phyloP scores from a whole-genome alignment of 2,329 filamentous ascomycete genomes.

The Diaporthe citri region DNA sequence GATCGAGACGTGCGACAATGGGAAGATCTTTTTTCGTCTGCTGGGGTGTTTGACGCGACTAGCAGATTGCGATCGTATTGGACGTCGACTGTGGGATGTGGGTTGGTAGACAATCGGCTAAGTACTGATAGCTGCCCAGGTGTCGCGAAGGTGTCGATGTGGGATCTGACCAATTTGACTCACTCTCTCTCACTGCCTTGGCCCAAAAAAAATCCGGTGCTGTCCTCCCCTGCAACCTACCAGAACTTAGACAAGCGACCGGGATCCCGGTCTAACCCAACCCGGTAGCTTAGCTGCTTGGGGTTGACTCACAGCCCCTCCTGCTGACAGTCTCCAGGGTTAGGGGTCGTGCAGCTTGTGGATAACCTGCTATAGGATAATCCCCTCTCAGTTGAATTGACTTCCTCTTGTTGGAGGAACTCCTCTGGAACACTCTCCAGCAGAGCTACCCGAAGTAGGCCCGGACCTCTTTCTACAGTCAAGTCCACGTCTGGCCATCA shows the following conservation, averaged over 20 bases:
- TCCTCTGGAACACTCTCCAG: too few species aligned
- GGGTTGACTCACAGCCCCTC: background rate
- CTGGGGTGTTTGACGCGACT: background rate
- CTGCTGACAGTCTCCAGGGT: background rate
- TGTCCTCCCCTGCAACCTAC: background rate
- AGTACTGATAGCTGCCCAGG: background rate
- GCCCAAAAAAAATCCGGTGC: constrained; percentile 27
- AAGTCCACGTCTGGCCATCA: too few species aligned
- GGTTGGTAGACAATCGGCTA: background rate
- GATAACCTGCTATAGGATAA: background rate
- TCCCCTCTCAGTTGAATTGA: background rate
- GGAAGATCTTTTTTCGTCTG: background rate
- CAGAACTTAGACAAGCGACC: background rate
- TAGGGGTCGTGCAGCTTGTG: background rate
- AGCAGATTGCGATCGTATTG: background rate
- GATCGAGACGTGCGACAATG: background rate
- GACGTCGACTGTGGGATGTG: background rate
- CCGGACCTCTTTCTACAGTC: too few species aligned
- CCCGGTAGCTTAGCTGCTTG: background rate
- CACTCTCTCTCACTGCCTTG: constrained; percentile 8
- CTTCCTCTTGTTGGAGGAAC: too few species aligned
- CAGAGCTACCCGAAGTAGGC: too few species aligned
- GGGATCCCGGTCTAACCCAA: constrained; percentile 9
- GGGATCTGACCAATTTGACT: constrained; percentile 28
- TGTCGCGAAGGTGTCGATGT: constrained; percentile 17